phyloP scores from a whole-genome alignment of 2,329 filamentous ascomycete genomes.

The Aspergillus sp. region DNA sequence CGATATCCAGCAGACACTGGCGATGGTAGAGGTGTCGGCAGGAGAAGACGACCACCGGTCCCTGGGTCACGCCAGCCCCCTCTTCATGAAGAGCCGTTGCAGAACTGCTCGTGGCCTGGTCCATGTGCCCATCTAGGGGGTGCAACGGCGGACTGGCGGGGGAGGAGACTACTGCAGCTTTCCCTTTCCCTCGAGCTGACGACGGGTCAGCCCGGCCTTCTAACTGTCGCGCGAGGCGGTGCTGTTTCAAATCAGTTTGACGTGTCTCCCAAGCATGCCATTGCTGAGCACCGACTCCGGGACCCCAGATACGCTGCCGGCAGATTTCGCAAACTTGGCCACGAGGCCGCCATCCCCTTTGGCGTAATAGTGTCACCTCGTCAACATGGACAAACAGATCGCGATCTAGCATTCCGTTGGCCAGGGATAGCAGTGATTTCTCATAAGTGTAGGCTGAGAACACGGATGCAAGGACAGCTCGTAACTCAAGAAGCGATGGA shows the following conservation, averaged over 20 bases:
- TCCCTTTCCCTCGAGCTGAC: conserved; percentile 38
- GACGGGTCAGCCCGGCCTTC: conserved; percentile 30
- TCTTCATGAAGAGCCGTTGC: conserved; percentile 6
- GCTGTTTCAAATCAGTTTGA: conserved; percentile 35
- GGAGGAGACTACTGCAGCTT: conserved; percentile 30
- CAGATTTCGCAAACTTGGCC: conserved; percentile 89
- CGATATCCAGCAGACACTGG: conserved; percentile 40
- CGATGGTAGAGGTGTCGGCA: conserved; percentile 52
- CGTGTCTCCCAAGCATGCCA: conserved; percentile 79
- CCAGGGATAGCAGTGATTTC: conserved; percentile 79
- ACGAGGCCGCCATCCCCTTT: conserved; percentile 84
- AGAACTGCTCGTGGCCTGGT: conserved; percentile 11
- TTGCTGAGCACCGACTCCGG: conserved; percentile 72
- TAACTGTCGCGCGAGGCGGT: conserved; percentile 28
- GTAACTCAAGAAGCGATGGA: conserved; percentile 82
- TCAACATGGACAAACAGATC: conserved; percentile 84
- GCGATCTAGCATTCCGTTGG: conserved; percentile 82
- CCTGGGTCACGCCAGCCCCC: conserved; percentile 7
- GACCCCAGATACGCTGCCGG: conserved; percentile 80
- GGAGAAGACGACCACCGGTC: conserved; percentile 46
- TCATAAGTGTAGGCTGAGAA: conserved; percentile 97
- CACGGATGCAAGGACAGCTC: conserved; percentile 80
- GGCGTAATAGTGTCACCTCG: conserved; percentile 70
- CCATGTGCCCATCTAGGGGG: conserved; percentile 16
- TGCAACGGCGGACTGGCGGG: conserved; percentile 19